phyloP scores from a whole-genome alignment of 2,329 filamentous ascomycete species.

The Thelonectria rubi region DNA sequence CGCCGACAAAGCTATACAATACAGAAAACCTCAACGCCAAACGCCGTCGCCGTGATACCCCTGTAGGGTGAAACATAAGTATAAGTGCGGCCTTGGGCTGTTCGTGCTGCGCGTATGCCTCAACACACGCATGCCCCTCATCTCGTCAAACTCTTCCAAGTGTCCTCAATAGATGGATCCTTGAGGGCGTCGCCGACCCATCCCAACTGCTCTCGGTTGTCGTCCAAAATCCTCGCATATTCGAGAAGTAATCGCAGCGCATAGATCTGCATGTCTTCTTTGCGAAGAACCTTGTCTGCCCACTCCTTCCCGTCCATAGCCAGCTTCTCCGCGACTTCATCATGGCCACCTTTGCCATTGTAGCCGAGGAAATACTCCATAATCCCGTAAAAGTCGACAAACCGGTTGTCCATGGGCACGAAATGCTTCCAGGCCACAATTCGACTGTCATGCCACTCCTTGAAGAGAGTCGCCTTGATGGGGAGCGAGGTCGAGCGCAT shows the following conservation, averaged over 20 bases:
- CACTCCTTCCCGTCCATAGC: slow-evolving; percentile 72
- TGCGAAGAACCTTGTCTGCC: slow-evolving; percentile 73
- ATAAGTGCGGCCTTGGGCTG: slow-evolving; percentile 1
- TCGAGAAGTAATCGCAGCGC: slow-evolving; percentile 70
- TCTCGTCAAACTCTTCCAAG: slow-evolving; percentile 43
- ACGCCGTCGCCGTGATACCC: slow-evolving; percentile 29
- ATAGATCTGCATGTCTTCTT: slow-evolving; percentile 80
- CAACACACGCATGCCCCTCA: slow-evolving; percentile 17
- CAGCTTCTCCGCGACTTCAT: slow-evolving; percentile 69
- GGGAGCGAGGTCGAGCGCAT: slow-evolving; percentile 74
- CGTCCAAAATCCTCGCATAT: slow-evolving; percentile 66
- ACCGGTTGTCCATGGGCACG: slow-evolving; percentile 80
- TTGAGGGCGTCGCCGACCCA: slow-evolving; percentile 61
- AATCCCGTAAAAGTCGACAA: slow-evolving; percentile 75
- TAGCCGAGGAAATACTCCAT: slow-evolving; percentile 79
- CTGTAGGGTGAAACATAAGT: slow-evolving; percentile 19
- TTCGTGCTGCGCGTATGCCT: neutral
- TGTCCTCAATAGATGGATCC: slow-evolving; percentile 45
- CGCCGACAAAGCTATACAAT: slow-evolving; percentile 1
- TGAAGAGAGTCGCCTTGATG: slow-evolving; percentile 80
- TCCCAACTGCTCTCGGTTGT: slow-evolving; percentile 61
- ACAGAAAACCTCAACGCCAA: slow-evolving; percentile 17
- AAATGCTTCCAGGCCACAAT: slow-evolving; percentile 83
- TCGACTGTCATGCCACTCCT: slow-evolving; percentile 82
- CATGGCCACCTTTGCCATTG: slow-evolving; percentile 56